Evolutionary conservation across 169 alveolate genomes (phyloP).

Genomic region (Eimeria necatrix): DNA sequence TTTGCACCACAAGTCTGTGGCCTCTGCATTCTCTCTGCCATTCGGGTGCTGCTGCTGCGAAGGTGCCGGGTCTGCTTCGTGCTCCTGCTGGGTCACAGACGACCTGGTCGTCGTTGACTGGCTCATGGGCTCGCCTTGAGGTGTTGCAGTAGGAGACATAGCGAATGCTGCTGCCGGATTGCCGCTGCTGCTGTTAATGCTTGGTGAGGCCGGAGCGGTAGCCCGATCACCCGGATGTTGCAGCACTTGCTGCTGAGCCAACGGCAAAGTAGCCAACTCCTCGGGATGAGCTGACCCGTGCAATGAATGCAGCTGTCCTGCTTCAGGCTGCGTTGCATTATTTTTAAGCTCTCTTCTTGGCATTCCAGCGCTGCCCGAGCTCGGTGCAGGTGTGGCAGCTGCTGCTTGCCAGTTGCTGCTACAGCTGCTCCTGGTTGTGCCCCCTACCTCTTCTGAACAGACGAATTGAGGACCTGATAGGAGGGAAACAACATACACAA

Average conservation of each 20-base stretch:
- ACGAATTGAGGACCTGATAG: neutral
- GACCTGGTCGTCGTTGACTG: neutral
- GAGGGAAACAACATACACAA: neutral
- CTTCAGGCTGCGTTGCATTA: neutral
- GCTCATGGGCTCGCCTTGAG: neutral
- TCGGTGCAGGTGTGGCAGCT: neutral
- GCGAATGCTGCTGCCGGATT: neutral
- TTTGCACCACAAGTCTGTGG: conserved; percentile 12
- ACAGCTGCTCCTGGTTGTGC: neutral
- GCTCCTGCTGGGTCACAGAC: conserved; percentile 19
- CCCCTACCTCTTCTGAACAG: neutral
- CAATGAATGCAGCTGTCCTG: neutral
- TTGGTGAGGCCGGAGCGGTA: conserved; percentile 7
- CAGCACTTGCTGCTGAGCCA: neutral
- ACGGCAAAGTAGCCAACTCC: neutral
- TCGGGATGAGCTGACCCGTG: neutral
- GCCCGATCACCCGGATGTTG: neutral
- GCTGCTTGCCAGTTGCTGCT: neutral
- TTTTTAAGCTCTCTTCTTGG: neutral
- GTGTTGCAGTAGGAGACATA: neutral
- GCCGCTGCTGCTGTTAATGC: conserved; percentile 13
- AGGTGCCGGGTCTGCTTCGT: conserved; percentile 7
- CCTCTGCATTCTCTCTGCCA: neutral
- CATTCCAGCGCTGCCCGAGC: too few relatives aligned
- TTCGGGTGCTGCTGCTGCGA: conserved; percentile 15